phyloP scores from a whole-genome alignment of 345 rosid species.

The Acer yangbiense region DNA sequence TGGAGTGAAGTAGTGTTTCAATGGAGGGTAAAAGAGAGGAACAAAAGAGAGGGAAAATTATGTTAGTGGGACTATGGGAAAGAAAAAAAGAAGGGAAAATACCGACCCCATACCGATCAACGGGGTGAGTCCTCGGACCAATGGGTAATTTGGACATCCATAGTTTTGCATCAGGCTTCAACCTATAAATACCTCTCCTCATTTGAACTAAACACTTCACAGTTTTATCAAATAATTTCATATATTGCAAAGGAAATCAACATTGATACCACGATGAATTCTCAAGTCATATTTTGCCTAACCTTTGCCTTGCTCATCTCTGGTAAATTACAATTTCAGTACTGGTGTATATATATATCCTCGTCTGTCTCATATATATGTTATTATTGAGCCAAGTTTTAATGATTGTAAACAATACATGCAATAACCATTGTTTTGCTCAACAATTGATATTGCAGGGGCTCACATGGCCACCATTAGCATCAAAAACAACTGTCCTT shows the following conservation, averaged over 20 bases:
- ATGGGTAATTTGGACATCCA: no score
- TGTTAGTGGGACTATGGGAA: no score
- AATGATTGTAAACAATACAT: background rate
- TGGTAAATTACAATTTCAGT: background rate
- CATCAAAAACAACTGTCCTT: slow-evolving; percentile 36
- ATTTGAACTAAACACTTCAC: background rate
- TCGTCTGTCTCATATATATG: background rate
- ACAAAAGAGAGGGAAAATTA: no score
- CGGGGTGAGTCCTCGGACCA: no score
- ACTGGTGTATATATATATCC: background rate
- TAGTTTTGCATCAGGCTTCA: background rate
- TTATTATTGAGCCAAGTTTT: background rate
- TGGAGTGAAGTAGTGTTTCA: no score
- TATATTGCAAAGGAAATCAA: background rate
- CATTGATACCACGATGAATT: background rate
- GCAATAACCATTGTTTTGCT: no score
- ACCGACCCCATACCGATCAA: no score
- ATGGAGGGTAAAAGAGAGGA: no score
- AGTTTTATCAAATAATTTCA: background rate
- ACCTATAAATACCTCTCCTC: background rate
- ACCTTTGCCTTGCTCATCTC: background rate
- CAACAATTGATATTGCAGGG: slow-evolving; percentile 2
- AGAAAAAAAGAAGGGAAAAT: no score
- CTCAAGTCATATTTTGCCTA: slow-evolving; percentile 1
- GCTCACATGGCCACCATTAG: slow-evolving; percentile 18